Conservation (phyloP, 176 grass and related monocot genomes). For the Aegilops bicornis region DNA sequence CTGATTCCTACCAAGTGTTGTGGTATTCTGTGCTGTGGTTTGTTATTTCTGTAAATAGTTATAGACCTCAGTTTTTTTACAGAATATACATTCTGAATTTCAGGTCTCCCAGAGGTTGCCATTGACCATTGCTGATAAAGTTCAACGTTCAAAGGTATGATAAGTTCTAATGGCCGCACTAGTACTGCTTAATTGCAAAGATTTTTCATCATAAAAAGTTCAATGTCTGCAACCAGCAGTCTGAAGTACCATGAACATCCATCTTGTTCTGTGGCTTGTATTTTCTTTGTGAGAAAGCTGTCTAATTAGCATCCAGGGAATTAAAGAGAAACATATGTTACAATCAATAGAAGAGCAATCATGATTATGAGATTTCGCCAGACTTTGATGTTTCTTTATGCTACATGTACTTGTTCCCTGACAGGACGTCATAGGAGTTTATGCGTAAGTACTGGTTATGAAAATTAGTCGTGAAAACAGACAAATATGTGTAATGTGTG, state of each 20-base stretch:
- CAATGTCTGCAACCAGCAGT: neutral
- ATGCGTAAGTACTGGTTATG: neutral
- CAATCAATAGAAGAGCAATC: neutral
- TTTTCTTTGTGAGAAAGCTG: neutral
- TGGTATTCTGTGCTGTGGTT: neutral
- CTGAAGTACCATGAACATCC: neutral
- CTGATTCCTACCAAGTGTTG: conserved; percentile 22
- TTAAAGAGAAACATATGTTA: conserved; percentile 2
- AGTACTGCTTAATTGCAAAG: conserved; percentile 8
- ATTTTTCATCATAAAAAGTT: conserved; percentile 11
- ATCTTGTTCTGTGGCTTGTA: neutral
- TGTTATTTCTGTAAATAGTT: conserved; percentile 22
- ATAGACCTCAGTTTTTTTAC: conserved; percentile 31
- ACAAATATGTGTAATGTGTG: neutral
- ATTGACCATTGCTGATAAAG: conserved; percentile 82
- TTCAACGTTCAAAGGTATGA: conserved; percentile 94
- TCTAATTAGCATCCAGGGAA: neutral
- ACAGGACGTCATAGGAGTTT: neutral
- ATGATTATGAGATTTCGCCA: neutral
- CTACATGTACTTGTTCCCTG: neutral
- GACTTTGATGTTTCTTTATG: conserved; percentile 8
- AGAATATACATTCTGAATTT: conserved; percentile 26
- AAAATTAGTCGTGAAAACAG: neutral
- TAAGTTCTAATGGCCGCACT: conserved; percentile 22
- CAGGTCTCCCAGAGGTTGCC: conserved; percentile 87